Percentiles rank a stretch among this genome's conserved stretches.
phyloP scores from a whole-genome alignment of 345 rosid species.

The Kernera saxatilis region DNA sequence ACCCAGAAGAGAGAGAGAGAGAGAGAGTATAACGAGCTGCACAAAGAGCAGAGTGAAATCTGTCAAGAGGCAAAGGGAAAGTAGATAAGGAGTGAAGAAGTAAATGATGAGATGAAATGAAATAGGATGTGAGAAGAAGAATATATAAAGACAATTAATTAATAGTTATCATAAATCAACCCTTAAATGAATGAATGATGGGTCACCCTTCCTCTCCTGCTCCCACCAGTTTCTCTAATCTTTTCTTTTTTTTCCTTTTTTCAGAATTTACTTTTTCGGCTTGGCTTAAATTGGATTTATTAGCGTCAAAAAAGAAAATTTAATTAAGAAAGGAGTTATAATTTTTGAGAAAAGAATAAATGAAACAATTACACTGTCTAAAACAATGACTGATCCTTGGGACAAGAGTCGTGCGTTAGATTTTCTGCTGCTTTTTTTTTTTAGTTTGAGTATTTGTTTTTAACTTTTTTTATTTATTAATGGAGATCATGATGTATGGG shows the following conservation, averaged over 20 bases:
- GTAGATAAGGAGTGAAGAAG: background rate
- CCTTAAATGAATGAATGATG: background rate
- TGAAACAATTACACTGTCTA: too few species aligned
- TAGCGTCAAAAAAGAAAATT: too few species aligned
- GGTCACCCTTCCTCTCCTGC: background rate
- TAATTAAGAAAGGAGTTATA: too few species aligned
- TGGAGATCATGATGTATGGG: background rate
- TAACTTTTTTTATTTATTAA: too few species aligned
- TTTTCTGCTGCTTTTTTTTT: too few species aligned
- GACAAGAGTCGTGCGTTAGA: constrained; percentile 9
- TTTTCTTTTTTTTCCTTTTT: background rate
- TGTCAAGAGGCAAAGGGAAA: background rate
- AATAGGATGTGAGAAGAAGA: background rate
- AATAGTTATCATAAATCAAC: background rate
- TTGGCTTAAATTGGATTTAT: background rate
- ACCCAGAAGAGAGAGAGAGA: background rate
- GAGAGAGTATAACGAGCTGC: background rate
- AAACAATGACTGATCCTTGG: too few species aligned
- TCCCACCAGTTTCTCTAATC: constrained; percentile 12
- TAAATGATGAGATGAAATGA: background rate
- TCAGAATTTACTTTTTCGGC: too few species aligned
- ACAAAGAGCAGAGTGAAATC: background rate
- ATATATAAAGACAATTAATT: background rate
- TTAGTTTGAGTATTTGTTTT: too few species aligned
- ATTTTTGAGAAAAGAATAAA: too few species aligned